Percentiles rank a stretch among this genome's conserved stretches.
Conservation (phyloP, 208 protist species). For the Angomonas desouzai region DNA sequence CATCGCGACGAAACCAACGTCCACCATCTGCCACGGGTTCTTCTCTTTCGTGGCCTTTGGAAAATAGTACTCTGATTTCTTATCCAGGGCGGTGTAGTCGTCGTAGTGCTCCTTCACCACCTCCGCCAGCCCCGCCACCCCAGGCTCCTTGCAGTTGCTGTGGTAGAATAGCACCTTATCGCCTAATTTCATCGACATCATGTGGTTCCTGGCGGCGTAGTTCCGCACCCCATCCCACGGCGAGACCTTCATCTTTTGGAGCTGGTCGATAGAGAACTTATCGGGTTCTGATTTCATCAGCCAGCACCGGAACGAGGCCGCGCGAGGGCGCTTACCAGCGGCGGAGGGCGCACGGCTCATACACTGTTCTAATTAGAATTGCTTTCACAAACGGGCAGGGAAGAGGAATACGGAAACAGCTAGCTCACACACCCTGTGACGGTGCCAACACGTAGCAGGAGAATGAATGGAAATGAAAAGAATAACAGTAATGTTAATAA, state of each 20-base stretch:
- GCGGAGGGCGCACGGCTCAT: slow-evolving; percentile 1
- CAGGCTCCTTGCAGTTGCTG: slow-evolving; percentile 75
- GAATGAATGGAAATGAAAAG: no score
- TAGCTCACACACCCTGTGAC: no score
- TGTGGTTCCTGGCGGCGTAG: slow-evolving; percentile 82
- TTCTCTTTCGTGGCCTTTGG: slow-evolving; percentile 54
- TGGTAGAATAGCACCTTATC: slow-evolving; percentile 86
- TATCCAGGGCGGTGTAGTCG: slow-evolving; percentile 78
- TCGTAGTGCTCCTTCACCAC: slow-evolving; percentile 53
- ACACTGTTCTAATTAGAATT: no score
- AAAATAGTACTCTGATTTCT: slow-evolving; percentile 68
- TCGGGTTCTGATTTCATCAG: slow-evolving; percentile 85
- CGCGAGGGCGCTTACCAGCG: slow-evolving; percentile 41
- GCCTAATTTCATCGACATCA: slow-evolving; percentile 72
- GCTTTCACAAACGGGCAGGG: no score
- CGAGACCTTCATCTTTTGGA: slow-evolving; percentile 35
- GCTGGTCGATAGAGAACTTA: slow-evolving; percentile 79
- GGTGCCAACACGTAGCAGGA: no score
- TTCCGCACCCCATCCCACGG: slow-evolving; percentile 88
- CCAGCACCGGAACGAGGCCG: slow-evolving; percentile 51
- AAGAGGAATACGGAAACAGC: no score
- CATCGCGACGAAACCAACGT: slow-evolving; percentile 69
- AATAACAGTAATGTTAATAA: slow-evolving; percentile 1
- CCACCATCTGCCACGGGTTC: slow-evolving; percentile 85
- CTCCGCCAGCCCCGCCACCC: slow-evolving; percentile 66